Conservation (phyloP, 495 filamentous ascomycete genomes). For the Penicillium macrosclerotiorum region DNA sequence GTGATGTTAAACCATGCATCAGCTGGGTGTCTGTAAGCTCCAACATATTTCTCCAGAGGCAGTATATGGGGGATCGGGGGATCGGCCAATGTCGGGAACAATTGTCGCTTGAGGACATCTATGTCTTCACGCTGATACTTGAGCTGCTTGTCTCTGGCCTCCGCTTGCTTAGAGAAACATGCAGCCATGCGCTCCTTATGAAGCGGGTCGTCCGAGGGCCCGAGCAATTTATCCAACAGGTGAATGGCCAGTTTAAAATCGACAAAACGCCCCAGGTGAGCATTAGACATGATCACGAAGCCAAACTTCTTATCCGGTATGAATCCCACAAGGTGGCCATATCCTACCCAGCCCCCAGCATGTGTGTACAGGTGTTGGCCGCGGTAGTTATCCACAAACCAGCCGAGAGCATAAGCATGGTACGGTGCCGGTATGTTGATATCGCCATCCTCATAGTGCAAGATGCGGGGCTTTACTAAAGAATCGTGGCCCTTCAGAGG, state of each 20-base stretch:
- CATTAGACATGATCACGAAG: conserved; percentile 45
- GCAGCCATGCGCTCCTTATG: conserved; percentile 6
- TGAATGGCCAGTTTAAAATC: not conserved
- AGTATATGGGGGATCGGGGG: conserved; percentile 14
- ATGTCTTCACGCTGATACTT: not conserved
- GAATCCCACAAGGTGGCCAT: conserved; percentile 42
- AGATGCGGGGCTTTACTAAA: conserved; percentile 33
- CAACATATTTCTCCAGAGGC: conserved; percentile 12
- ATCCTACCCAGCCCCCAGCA: conserved; percentile 44
- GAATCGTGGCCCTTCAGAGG: conserved; percentile 37
- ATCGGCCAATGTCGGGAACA: conserved; percentile 11
- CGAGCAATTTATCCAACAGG: conserved; percentile 13
- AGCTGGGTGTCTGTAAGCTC: conserved; percentile 12
- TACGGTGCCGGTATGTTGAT: conserved; percentile 11
- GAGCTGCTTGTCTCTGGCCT: not conserved
- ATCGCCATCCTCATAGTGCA: conserved; percentile 20
- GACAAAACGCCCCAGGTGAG: conserved; percentile 1
- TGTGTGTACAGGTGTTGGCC: conserved; percentile 45
- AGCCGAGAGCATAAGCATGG: conserved; percentile 44
- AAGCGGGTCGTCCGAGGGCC: not conserved
- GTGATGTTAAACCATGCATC: conserved; percentile 2
- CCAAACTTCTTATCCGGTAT: conserved; percentile 46
- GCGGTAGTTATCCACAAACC: conserved; percentile 39
- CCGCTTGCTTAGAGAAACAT: not conserved
- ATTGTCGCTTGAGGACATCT: conserved; percentile 1